Percentiles rank a stretch among this genome's conserved stretches.
Conservation (phyloP, 495 filamentous ascomycete species). For the Bathelium albidoporum region DNA sequence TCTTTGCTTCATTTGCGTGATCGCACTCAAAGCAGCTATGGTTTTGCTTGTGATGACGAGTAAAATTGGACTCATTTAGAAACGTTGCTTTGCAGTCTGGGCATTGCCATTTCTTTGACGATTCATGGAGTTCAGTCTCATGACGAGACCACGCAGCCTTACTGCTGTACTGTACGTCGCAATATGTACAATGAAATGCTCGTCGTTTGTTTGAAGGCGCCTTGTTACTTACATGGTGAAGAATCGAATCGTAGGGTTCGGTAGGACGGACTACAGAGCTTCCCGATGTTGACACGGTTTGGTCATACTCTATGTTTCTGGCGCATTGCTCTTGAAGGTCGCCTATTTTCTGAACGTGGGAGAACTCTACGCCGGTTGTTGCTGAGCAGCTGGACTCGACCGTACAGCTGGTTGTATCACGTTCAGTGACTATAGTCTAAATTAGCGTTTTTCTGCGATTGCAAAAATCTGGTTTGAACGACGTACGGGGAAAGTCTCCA, state of each 20-base stretch:
- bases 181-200: neutral
- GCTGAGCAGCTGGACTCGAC: no score
- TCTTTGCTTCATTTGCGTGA: neutral
- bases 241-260: neutral
- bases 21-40: neutral
- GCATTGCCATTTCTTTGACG: neutral
- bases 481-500: neutral
- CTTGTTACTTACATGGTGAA: neutral
- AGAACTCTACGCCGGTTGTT: no score
- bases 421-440: neutral
- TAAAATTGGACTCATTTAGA: neutral
- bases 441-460: neutral
- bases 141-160: neutral
- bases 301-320: neutral
- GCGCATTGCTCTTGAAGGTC: neutral
- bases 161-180: neutral
- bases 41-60: neutral
- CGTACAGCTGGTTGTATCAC: neutral
- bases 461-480: neutral
- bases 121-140: neutral
- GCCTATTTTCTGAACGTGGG: neutral
- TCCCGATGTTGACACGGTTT: neutral
- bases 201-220: neutral
- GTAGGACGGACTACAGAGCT: neutral
- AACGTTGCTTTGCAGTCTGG: slow-evolving; percentile 1